Evolutionary conservation across 495 filamentous ascomycete species (phyloP), one percentile per base, ranked within the genome.

Genomic region (Aspergillus wentii): DNA sequence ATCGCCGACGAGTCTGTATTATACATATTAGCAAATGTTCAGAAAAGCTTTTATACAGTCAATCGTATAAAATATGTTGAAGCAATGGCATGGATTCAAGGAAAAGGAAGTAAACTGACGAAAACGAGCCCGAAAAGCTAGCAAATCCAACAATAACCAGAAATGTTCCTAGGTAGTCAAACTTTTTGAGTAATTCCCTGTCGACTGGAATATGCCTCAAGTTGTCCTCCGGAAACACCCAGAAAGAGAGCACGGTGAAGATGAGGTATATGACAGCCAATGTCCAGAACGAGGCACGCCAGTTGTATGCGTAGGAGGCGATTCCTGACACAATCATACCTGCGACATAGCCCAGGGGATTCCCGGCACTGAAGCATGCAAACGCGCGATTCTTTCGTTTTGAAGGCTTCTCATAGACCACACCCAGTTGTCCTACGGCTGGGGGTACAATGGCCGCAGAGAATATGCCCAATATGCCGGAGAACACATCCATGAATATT

Each of bases 281-380:
- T 7, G 74, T 59, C 54, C 73, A 81, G 44, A 81, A 83, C 0
- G 61, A 54, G 0, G 75, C 75, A 17, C 79, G 56, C 79, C 78
- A 83, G 43, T 57, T 78, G 0, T 75, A 76, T 1, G 82, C 62
- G 35, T 79, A 74, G 11, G 79, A 71, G 1, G 79, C 80, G 18
- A 80, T 64, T 14, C 80, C 80, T 32, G 68, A 71, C 17, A 80
- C 49, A 21, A 83, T 71, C 11, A 62, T 75, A 1, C 78, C 78
- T 44, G 76, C 69, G 2, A 81, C 75, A 42, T 82, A 66, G 0
- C 82, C 82, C 26, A 82, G 63, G 17, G 83, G 65, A 14, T 76
- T 82, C 8, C 82, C 78, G 2, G 77, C 73, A 31, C 71, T 74
- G 58, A 61, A 85, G n/a, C n/a, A n/a, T n/a, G n/a, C n/a, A n/a